phyloP scores from a whole-genome alignment of 2,329 filamentous ascomycete species.

The Diaporthe amygdali region DNA sequence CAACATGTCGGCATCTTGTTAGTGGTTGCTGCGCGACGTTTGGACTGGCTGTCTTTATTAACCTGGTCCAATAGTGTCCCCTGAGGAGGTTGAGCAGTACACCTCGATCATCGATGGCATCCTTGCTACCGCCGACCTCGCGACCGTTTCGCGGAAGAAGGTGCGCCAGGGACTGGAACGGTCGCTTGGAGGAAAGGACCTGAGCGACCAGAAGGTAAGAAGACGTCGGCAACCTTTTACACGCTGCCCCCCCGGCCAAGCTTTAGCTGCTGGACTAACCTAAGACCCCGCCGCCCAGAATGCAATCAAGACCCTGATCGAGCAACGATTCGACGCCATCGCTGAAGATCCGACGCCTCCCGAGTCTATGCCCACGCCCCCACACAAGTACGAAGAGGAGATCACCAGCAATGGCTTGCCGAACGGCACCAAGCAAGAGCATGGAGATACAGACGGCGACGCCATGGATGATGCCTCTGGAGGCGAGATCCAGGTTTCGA shows the following conservation, averaged over 20 bases:
- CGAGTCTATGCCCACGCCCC: constrained; percentile 54
- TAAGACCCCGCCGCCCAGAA: constrained; percentile 48
- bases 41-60: neutral
- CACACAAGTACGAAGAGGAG: constrained; percentile 44
- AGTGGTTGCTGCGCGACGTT: neutral
- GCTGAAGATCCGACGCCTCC: constrained; percentile 50
- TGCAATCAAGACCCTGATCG: constrained; percentile 74
- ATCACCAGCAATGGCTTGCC: constrained; percentile 35
- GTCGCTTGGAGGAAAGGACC: constrained; percentile 60
- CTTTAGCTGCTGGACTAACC: constrained; percentile 8
- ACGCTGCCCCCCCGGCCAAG: neutral
- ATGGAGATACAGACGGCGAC: constrained; percentile 35
- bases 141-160: constrained; percentile 69
- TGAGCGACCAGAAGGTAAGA: constrained; percentile 63
- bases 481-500: constrained; percentile 57
- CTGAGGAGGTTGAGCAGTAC: constrained; percentile 57
- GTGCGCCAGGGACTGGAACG: constrained; percentile 62
- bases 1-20: constrained; percentile 19
- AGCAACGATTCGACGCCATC: constrained; percentile 75
- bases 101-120: constrained; percentile 66
- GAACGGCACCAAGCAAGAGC: constrained; percentile 33
- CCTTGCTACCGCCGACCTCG: constrained; percentile 61
- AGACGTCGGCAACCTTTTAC: neutral
- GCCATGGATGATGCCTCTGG: constrained; percentile 38
- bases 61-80: constrained; percentile 46